Base-by-base conservation (phyloP, 1,284 basidiomycete genomes). In the Fomitiporia mediterranea region DNA sequence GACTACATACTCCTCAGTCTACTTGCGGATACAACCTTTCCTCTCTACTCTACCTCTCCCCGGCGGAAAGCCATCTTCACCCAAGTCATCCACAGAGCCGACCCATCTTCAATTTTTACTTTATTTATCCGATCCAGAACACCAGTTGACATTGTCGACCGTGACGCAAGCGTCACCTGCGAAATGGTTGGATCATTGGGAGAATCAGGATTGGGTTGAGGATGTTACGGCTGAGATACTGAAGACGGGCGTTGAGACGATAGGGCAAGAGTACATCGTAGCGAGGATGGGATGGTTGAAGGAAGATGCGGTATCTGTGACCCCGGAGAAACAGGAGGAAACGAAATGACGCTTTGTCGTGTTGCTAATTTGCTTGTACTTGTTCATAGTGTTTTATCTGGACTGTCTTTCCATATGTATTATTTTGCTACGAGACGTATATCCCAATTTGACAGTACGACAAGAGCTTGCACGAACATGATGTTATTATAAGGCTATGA, bases 161-260 rank as follows among this genome's bases (percentile, higher is more conserved):
- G 69, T 91, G 51, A 90, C 89, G 4, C 94, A 98, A 67, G 79
- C 83, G 5, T 78, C 94, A 9, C 92, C 94, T 0, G 78, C 73
- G 5, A 74, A 79, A 55, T 98, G 94, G 94, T 70, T 97, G 53
- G 82, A 85, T 1, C 75, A 95, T 32, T 94, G 91, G 82, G 94
- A 96, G 67, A 82, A 89, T 60, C 90, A 92, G 67, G 91, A 95
- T 51, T 98, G 95, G 95, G 93, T 97, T 3, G 95, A 98, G 71
- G 93, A 97, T 68, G 71, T 89, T 23, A 81, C 96, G 57, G 94
- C 94, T 1, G 94, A 96, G 64, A 80, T 84, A 0, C 73, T 98
- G 58, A 75, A 89, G 57, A 77, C 91, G 4, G 88, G 86, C 4
- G 81, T 94, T 21, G 93, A 95, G 70, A 82, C 92, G 19, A 72